Percentiles rank a stretch among this genome's conserved stretches.
Evolutionary conservation across 2,329 filamentous ascomycete species (phyloP).

Genomic region (Triangularia verruculosa): DNA sequence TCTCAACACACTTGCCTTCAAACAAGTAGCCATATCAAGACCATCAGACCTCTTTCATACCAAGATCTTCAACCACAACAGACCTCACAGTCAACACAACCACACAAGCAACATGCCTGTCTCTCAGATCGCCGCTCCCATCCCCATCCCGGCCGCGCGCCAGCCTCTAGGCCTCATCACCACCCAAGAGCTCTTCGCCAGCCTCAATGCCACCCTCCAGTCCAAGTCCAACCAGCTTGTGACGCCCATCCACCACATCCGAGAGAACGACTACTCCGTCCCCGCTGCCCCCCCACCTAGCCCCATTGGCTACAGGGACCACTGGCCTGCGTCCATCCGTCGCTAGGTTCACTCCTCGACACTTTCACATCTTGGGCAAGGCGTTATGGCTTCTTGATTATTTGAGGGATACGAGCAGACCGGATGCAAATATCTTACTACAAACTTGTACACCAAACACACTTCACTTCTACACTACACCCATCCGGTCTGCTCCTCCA

Average conservation of each 20-base stretch:
- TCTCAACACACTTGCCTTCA: slow-evolving; percentile 7
- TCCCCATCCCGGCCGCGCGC: slow-evolving; percentile 47
- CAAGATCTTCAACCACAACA: not conserved
- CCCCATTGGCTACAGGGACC: slow-evolving; percentile 60
- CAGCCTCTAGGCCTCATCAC: slow-evolving; percentile 45
- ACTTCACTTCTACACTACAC: not conserved
- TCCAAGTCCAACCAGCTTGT: slow-evolving; percentile 42
- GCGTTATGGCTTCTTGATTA: not conserved
- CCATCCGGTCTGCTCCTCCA: not conserved
- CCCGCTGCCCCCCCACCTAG: slow-evolving; percentile 64
- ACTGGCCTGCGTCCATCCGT: slow-evolving; percentile 43
- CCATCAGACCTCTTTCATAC: slow-evolving; percentile 8
- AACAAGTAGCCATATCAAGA: slow-evolving; percentile 6
- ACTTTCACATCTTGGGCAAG: not conserved
- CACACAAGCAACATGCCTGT: slow-evolving; percentile 36
- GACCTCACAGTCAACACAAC: not conserved
- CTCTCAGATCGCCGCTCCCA: slow-evolving; percentile 43
- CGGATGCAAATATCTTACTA: not conserved
- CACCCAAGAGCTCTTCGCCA: slow-evolving; percentile 51
- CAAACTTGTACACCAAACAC: not conserved
- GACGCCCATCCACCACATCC: slow-evolving; percentile 50
- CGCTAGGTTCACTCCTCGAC: slow-evolving; percentile 14
- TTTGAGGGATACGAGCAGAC: not conserved
- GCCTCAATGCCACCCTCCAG: slow-evolving; percentile 50
- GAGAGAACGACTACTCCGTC: slow-evolving; percentile 59